Base-by-base conservation (phyloP, 164 flowering plant species). In the Umbellularia californica region DNA sequence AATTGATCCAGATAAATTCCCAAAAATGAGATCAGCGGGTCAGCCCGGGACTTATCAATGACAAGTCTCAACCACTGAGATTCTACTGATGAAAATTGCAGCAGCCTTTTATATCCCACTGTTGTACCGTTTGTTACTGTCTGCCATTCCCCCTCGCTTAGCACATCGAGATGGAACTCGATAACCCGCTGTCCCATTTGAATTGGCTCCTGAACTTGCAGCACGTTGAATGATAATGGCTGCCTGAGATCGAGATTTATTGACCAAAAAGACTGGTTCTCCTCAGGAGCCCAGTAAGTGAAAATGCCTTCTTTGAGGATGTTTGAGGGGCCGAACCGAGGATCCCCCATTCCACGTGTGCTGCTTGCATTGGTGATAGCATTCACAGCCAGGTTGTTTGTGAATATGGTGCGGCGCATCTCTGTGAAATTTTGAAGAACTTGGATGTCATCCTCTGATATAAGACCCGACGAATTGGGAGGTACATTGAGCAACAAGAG, bases 381-480 rank as follows among this genome's bases (percentile, higher is more conserved):
- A 51, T 73, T 74, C 73, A 77, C 73, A 6, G 97, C 99, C 67
- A 93, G 79, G 82, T 93, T 92, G 5, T 81, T 19, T 12, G 97
- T 86, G 75, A 95, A 95, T 65, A 93, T 93, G 71, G 85, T 75
- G 24, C 30, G 79, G 24, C 95, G 83, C 9, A 93, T 83, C 74
- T 87, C 76, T 3, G 77, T 65, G 75, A 95, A 95, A 74, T 90
- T 91, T 80, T 81, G 79, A 72, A 95, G 98, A 4, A 85, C 95
- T 82, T 81, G 84, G 68, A 92, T 74, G 79, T 96, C 99, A 81
- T 92, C 90, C 14, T 79, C 84, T 28, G 98, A 89, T 77, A 96
- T 96, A 47, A 96, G 93, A 68, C 99, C 99, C 1, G 90, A 91
- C 9, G 98, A 85, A 81, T 92, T 94, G 24, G 99, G 99, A 12